Percentiles rank a stretch among this genome's conserved stretches.
Evolutionary conservation across 495 filamentous ascomycete genomes (phyloP).

Genomic region (Hypoxylon trugodes): DNA sequence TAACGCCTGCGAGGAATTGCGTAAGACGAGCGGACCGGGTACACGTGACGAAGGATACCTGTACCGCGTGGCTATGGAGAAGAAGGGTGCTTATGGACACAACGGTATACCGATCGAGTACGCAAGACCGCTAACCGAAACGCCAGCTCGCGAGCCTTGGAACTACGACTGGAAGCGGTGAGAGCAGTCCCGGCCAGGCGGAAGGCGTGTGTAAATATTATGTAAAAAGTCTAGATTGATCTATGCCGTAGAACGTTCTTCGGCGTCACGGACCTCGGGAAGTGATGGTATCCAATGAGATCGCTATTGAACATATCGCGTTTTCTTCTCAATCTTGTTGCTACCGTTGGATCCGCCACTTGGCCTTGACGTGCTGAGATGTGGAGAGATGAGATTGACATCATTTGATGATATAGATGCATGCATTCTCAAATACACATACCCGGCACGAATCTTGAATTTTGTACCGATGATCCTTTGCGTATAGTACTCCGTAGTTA

Average conservation of each 20-base stretch:
- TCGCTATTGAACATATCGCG: not conserved
- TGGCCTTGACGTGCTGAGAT: slow-evolving; percentile 11
- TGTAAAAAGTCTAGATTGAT: not conserved
- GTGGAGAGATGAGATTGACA: slow-evolving; percentile 15
- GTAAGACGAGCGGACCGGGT: slow-evolving; percentile 68
- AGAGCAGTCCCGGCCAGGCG: not conserved
- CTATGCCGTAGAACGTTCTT: slow-evolving; percentile 8
- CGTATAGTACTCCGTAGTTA: too few species aligned
- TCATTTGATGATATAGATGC: slow-evolving; percentile 21
- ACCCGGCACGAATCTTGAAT: too few species aligned
- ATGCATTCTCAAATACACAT: too few species aligned
- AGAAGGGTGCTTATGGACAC: slow-evolving; percentile 75
- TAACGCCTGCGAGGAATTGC: slow-evolving; percentile 80
- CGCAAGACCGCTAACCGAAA: slow-evolving; percentile 82
- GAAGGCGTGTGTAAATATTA: not conserved
- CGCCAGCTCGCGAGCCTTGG: slow-evolving; percentile 75
- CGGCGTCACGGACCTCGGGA: not conserved
- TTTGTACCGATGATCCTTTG: too few species aligned
- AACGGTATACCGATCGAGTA: slow-evolving; percentile 85
- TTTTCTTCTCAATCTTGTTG: not conserved
- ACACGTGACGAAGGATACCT: slow-evolving; percentile 74
- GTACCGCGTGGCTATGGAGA: slow-evolving; percentile 85
- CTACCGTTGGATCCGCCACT: not conserved
- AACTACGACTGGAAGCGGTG: slow-evolving; percentile 73
- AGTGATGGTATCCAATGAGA: slow-evolving; percentile 1